Conservation (phyloP, 768 basidiomycete species). For the Aureoboletus auriporus region DNA sequence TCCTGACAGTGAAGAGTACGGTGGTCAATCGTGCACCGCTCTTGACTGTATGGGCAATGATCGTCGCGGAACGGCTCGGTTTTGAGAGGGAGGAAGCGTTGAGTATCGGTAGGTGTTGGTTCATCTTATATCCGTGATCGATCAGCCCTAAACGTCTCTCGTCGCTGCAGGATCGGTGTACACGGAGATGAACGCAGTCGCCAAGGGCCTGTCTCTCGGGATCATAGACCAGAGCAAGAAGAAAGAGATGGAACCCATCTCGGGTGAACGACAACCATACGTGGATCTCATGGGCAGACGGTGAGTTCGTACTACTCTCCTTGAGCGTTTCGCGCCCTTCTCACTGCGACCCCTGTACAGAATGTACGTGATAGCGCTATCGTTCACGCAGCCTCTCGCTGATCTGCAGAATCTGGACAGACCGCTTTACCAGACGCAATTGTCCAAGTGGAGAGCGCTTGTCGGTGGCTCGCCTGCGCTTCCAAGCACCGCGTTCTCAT, state of each 20-base stretch:
- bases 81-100: slow-evolving; percentile 88
- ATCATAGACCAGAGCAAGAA: slow-evolving; percentile 58
- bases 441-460: slow-evolving; percentile 79
- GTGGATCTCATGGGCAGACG: slow-evolving; percentile 81
- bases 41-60: slow-evolving; percentile 90
- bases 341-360: slow-evolving; percentile 15
- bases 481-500: slow-evolving; percentile 76
- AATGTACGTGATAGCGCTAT: slow-evolving; percentile 34
- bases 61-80: slow-evolving; percentile 82
- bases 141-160: background rate
- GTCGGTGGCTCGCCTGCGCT: slow-evolving; percentile 62
- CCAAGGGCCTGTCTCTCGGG: slow-evolving; percentile 83
- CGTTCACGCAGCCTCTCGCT: background rate
- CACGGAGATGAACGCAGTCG: slow-evolving; percentile 87
- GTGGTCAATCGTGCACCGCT: slow-evolving; percentile 90
- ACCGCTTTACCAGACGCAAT: slow-evolving; percentile 72
- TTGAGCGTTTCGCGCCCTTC: background rate
- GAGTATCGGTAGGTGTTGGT: slow-evolving; percentile 69
- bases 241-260: slow-evolving; percentile 50
- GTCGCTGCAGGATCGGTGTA: slow-evolving; percentile 72
- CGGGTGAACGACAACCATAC: slow-evolving; percentile 70
- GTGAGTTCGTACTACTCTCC: slow-evolving; percentile 29
- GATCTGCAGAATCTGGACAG: slow-evolving; percentile 33
- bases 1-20: slow-evolving; percentile 53
- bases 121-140: background rate